These are phyloP conservation scores for Domatiomyces catenatus DNA, from an alignment of 2,329 filamentous ascomycete species.

Conservation along the genomic window DNA sequence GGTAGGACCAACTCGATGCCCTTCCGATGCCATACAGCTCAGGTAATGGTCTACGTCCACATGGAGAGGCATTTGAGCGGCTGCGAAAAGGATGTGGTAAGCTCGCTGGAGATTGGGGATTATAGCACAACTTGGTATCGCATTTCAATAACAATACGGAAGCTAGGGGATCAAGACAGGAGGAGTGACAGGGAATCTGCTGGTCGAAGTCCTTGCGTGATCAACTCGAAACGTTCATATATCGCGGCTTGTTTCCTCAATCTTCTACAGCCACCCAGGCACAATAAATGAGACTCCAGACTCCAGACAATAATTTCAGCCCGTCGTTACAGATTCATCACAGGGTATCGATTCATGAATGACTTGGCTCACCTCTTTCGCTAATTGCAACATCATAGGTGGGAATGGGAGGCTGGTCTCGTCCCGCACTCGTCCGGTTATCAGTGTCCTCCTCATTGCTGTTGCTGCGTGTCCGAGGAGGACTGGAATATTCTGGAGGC, in stretches of 20 bases:
- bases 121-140: not conserved
- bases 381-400: slow-evolving; percentile 64
- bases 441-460: slow-evolving; percentile 45
- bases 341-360: slow-evolving; percentile 14
- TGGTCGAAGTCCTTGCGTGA: not conserved
- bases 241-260: not conserved
- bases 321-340: slow-evolving; percentile 8
- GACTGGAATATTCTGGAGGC: slow-evolving; percentile 55
- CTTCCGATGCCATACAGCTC: no score
- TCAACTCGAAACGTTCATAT: not conserved
- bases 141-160: not conserved
- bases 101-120: no score
- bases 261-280: not conserved
- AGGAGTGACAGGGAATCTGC: not conserved
- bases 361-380: slow-evolving; percentile 17
- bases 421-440: slow-evolving; percentile 21
- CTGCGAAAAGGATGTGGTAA: no score
- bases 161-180: not conserved
- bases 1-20: no score
- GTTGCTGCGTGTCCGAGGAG: slow-evolving; percentile 38
- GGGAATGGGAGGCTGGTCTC: slow-evolving; percentile 55
- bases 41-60: no score
- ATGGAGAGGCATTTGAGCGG: no score
- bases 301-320: not conserved
- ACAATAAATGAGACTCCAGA: slow-evolving; percentile 1